phyloP scores from a whole-genome alignment of 139 green algal species.

The Trebouxia sp. region DNA sequence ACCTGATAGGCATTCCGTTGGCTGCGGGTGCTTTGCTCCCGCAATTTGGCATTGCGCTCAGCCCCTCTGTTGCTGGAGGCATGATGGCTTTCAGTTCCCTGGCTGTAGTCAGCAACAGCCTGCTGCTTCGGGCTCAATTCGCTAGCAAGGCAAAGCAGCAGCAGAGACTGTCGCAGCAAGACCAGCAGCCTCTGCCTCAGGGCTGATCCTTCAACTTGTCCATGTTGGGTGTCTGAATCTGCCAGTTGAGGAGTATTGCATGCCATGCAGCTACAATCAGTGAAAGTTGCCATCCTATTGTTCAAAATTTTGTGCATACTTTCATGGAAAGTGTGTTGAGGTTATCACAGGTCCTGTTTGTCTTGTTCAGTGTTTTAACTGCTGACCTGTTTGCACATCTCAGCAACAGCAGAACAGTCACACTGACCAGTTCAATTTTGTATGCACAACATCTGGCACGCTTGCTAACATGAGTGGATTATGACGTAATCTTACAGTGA shows the following conservation, averaged over 20 bases:
- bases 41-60: slow-evolving; percentile 73
- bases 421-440: too few species aligned
- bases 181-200: slow-evolving; percentile 8
- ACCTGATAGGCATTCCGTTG: slow-evolving; percentile 89
- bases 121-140: slow-evolving; percentile 70
- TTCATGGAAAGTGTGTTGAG: too few species aligned
- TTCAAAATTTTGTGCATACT: too few species aligned
- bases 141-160: slow-evolving; percentile 4
- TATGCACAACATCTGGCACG: too few species aligned
- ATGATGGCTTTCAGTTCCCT: slow-evolving; percentile 93
- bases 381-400: too few species aligned
- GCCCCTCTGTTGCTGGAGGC: slow-evolving; percentile 76
- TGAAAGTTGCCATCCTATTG: too few species aligned
- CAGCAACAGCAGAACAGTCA: too few species aligned
- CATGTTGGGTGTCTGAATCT: neutral
- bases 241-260: neutral
- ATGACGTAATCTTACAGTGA: too few species aligned
- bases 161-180: slow-evolving; percentile 1
- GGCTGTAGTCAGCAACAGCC: slow-evolving; percentile 87
- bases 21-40: slow-evolving; percentile 89
- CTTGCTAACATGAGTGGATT: too few species aligned
- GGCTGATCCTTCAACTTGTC: neutral
- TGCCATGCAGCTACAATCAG: neutral
- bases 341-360: too few species aligned
- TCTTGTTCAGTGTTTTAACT: too few species aligned